These are phyloP conservation scores for Hevea brasiliensis DNA, from an alignment of 345 rosid species.

Conservation along the genomic window DNA sequence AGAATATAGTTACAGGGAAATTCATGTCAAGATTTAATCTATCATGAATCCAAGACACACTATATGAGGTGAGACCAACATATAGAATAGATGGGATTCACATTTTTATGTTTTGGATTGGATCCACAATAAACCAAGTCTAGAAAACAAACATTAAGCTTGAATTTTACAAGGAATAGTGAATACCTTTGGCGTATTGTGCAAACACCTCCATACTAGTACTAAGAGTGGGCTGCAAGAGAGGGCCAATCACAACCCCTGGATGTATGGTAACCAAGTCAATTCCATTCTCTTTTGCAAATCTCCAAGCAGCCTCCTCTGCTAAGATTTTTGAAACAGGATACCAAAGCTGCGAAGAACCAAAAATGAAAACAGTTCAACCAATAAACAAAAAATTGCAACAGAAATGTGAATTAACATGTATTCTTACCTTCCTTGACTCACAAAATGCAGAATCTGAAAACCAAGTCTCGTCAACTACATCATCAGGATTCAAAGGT, in stretches of 20 bases:
- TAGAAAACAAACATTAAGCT: too few relatives aligned
- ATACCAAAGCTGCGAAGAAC: background rate
- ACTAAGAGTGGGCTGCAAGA: slow-evolving; percentile 14
- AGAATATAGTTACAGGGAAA: too few relatives aligned
- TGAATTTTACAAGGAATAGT: too few relatives aligned
- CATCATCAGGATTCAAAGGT: slow-evolving; percentile 1
- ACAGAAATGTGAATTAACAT: too few relatives aligned
- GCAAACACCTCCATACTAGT: background rate
- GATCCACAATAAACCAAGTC: too few relatives aligned
- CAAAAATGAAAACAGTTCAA: background rate
- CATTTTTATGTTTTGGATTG: too few relatives aligned
- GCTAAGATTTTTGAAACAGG: slow-evolving; percentile 11
- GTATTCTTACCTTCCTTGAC: background rate
- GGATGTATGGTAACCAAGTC: slow-evolving; percentile 20
- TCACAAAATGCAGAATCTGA: slow-evolving; percentile 12
- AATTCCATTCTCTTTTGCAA: slow-evolving; percentile 21
- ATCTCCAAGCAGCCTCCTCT: slow-evolving; percentile 24
- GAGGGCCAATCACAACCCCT: slow-evolving; percentile 19
- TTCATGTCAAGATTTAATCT: too few relatives aligned
- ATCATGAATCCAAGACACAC: too few relatives aligned
- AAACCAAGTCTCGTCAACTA: slow-evolving; percentile 18
- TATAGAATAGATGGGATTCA: too few relatives aligned
- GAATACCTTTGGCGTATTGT: slow-evolving; percentile 2
- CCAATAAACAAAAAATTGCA: background rate
- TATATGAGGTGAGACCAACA: too few relatives aligned